Base-by-base conservation (phyloP, 192 early-diverging fungal genomes). In the Rhizophagus sp. region DNA sequence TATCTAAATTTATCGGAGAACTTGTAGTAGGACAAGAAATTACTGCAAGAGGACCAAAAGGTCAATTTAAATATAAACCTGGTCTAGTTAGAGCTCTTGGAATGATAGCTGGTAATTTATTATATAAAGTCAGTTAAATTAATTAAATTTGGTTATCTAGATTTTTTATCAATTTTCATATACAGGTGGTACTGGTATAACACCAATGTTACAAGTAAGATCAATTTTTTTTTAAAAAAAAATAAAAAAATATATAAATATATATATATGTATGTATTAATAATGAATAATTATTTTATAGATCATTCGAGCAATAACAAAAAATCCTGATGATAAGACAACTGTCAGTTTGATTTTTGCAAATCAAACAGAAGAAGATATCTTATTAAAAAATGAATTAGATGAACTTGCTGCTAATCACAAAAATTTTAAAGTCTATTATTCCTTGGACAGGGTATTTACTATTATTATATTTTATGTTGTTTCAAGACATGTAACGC, bases 291-390 rank as follows among this genome's bases (percentile, higher is more conserved):
- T 36, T 73, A 27, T 34, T 27, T 62, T 52, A 63, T 10, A 93
- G 92, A 92, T 99, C 76, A 94, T 98, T 67, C 94, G 94, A 68
- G 92, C 93, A 39, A 89, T 97, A 33, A 79, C 94, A 75, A 90
- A 91, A 72, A 94, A 99, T 85, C 95, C 95, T 27, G 83, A 88
- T 44, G 97, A 99, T 83, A 92, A 91, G 82, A 99, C 97, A 39
- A 88, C 88, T 63, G 82, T 99, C 63, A 93, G 83, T 81, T 87
- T 99, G n/a, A 88, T 97, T 70, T 99, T 95, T 88, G 95, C 95
- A 79, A 99, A 99, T 84, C 94, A 96, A 62, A 94, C 85, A 9
- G 89, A 91, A 64, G 92, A 96, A 50, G 97, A 98, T 79, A 98
- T 99, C 81, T 82, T 98, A 61, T 84, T 98, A 70, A 88, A 88